Evolutionary conservation across 2,329 filamentous ascomycete genomes (phyloP).

Genomic region (Onygenales sp.): DNA sequence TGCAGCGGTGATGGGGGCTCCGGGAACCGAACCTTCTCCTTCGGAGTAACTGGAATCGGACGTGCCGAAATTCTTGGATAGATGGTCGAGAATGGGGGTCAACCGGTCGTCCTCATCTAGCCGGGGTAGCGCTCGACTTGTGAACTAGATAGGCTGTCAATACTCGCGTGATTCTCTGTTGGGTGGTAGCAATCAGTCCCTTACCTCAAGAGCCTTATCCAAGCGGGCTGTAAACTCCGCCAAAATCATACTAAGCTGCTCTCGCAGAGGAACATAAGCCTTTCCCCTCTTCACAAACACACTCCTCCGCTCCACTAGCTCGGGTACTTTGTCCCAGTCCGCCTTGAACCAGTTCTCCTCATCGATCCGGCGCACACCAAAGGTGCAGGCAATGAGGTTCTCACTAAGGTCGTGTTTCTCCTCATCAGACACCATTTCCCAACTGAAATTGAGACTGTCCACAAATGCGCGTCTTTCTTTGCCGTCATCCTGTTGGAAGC

Average conservation of each 20-base stretch:
- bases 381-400: constrained; percentile 51
- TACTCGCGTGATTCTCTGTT: neutral
- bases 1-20: constrained; percentile 64
- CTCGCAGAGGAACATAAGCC: constrained; percentile 79
- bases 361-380: constrained; percentile 45
- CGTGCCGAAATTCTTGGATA: constrained; percentile 93
- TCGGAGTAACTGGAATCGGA: constrained; percentile 74
- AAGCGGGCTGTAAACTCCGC: constrained; percentile 74
- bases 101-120: constrained; percentile 95
- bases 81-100: constrained; percentile 62
- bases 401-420: constrained; percentile 62
- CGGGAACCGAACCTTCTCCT: constrained; percentile 54
- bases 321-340: constrained; percentile 87
- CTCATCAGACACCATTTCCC: constrained; percentile 70
- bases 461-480: constrained; percentile 69
- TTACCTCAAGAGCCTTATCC: constrained; percentile 73
- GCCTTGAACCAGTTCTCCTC: constrained; percentile 94
- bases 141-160: constrained; percentile 47
- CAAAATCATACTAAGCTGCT: constrained; percentile 82
- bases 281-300: constrained; percentile 73
- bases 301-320: constrained; percentile 69
- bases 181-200: constrained; percentile 12
- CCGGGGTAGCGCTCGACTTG: constrained; percentile 79
- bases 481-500: constrained; percentile 67
- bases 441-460: constrained; percentile 65